phyloP scores from a whole-genome alignment of 352 stramenopile species.

The Globisporangium megalacanthum region DNA sequence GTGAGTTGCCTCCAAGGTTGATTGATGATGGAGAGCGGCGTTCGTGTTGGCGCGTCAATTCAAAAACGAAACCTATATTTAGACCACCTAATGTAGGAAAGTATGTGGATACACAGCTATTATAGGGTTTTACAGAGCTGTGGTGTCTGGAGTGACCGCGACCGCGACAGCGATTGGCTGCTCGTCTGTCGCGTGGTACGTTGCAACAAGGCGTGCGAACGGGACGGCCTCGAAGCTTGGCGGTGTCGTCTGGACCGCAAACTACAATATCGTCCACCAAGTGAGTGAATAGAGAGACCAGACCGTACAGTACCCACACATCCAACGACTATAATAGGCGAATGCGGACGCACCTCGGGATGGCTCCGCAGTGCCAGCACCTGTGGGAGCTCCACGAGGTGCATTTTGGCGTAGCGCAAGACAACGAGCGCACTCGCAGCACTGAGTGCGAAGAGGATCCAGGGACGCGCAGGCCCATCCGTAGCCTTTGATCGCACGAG shows the following conservation, averaged over 20 bases:
- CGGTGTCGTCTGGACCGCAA: conserved; percentile 32
- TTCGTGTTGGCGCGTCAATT: conserved; percentile 2
- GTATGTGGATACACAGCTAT: background rate
- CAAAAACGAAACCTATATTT: background rate
- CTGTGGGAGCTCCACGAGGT: conserved; percentile 66
- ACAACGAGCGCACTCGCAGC: conserved; percentile 59
- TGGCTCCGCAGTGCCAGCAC: conserved; percentile 55
- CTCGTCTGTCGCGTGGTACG: conserved; percentile 28
- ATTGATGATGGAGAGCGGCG: background rate
- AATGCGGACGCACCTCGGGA: conserved; percentile 42
- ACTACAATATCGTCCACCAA: conserved; percentile 30
- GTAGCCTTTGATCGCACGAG: conserved; percentile 30
- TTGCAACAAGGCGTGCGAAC: conserved; percentile 46
- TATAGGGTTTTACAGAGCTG: background rate
- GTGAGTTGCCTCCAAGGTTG: background rate
- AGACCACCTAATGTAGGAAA: background rate
- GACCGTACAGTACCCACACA: background rate
- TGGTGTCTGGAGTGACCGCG: background rate
- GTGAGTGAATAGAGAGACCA: background rate
- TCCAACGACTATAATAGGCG: background rate
- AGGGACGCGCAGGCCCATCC: conserved; percentile 31
- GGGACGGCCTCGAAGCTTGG: conserved; percentile 38
- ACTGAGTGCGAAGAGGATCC: conserved; percentile 52
- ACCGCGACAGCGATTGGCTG: conserved; percentile 11
- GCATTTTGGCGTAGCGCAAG: conserved; percentile 65